Percentiles rank a stretch among this genome's conserved stretches.
Evolutionary conservation across 352 stramenopile genomes (phyloP).

Genomic region (Phytophthora pseudosyringae): DNA sequence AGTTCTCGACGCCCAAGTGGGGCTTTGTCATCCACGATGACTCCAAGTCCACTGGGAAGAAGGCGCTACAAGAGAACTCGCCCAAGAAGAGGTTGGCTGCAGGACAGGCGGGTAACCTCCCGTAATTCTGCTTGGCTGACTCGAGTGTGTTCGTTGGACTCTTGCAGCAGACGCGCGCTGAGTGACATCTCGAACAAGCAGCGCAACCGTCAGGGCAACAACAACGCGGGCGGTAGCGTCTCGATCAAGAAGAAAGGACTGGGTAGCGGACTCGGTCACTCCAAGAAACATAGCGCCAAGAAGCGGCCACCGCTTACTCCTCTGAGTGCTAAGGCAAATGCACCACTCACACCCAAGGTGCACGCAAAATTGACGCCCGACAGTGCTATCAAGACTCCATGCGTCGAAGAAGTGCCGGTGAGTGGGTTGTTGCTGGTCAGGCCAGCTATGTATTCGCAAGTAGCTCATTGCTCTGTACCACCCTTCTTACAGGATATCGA

Average conservation of each 20-base stretch:
- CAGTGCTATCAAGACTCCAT: slow-evolving; percentile 15
- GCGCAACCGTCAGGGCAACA: slow-evolving; percentile 35
- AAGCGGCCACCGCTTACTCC: slow-evolving; percentile 31
- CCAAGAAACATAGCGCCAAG: slow-evolving; percentile 35
- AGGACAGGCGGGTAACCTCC: too few relatives aligned
- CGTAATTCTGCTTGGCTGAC: not conserved
- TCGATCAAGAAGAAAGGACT: slow-evolving; percentile 39
- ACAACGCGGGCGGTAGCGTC: not conserved
- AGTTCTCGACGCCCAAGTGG: slow-evolving; percentile 41
- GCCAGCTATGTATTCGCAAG: not conserved
- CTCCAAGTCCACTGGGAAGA: slow-evolving; percentile 40
- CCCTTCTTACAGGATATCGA: slow-evolving; percentile 66
- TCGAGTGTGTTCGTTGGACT: not conserved
- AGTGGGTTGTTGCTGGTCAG: not conserved
- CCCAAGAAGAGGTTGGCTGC: slow-evolving; percentile 54
- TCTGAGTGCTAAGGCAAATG: slow-evolving; percentile 16
- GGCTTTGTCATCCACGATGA: slow-evolving; percentile 53
- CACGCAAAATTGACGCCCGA: slow-evolving; percentile 13
- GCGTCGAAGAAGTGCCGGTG: slow-evolving; percentile 52
- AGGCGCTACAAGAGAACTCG: slow-evolving; percentile 40
- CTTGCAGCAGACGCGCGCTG: slow-evolving; percentile 58
- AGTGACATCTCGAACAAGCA: slow-evolving; percentile 85
- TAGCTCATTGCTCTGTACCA: slow-evolving; percentile 4
- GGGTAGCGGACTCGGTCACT: slow-evolving; percentile 20
- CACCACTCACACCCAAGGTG: slow-evolving; percentile 1